These are phyloP conservation scores for Gossypium ekmanianum DNA, from an alignment of 345 rosid genomes.

Conservation along the genomic window DNA sequence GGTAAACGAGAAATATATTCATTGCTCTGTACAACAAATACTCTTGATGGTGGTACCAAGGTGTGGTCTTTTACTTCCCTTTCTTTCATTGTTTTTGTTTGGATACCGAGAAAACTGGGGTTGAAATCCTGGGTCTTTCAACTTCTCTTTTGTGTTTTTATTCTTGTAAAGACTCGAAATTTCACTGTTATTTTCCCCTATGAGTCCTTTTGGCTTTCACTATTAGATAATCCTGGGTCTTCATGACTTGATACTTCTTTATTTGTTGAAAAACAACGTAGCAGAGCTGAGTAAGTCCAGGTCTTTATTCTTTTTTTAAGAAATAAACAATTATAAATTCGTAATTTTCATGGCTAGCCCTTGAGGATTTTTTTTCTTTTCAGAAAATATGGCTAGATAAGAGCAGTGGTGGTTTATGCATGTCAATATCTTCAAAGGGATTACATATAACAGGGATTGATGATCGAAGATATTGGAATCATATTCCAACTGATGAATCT, in stretches of 20 bases:
- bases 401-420: slow-evolving; percentile 59
- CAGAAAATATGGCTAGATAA: slow-evolving; percentile 90
- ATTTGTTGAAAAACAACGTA: neutral
- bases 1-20: slow-evolving; percentile 67
- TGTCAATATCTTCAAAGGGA: slow-evolving; percentile 63
- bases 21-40: slow-evolving; percentile 53
- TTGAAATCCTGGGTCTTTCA: neutral
- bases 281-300: neutral
- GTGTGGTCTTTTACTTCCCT: slow-evolving; percentile 26
- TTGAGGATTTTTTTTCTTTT: slow-evolving; percentile 14
- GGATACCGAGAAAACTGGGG: neutral
- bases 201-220: no score
- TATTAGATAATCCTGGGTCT: no score
- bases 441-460: slow-evolving; percentile 76
- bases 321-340: neutral
- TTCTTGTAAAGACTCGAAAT: no score
- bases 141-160: neutral
- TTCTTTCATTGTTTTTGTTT: slow-evolving; percentile 3
- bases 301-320: neutral
- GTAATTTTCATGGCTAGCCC: slow-evolving; percentile 10
- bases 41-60: slow-evolving; percentile 75
- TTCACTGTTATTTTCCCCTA: no score
- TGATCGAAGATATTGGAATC: slow-evolving; percentile 94
- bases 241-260: neutral
- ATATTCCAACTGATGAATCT: slow-evolving; percentile 75